Percentiles rank a stretch among this genome's conserved stretches.
Evolutionary conservation across 495 filamentous ascomycete species (phyloP).

Genomic region (Collariella sp.): DNA sequence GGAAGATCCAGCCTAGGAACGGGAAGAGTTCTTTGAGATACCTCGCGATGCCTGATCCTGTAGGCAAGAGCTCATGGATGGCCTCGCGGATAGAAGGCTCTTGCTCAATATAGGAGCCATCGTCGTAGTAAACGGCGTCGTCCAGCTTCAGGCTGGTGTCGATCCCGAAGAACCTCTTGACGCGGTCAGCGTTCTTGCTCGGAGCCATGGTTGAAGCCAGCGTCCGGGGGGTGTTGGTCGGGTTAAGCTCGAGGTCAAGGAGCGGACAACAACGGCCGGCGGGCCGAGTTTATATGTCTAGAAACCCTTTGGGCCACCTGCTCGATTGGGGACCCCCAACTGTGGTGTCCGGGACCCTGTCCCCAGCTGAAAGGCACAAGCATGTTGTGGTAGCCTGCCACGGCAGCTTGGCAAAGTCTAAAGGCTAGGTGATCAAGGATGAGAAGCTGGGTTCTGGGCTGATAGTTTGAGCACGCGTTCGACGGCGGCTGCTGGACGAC

Average conservation of each 20-base stretch:
- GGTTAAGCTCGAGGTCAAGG: background rate
- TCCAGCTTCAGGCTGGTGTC: constrained; percentile 17
- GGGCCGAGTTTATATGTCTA: constrained; percentile 16
- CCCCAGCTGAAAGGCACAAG: background rate
- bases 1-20: constrained; percentile 43
- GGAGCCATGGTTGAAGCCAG: constrained; percentile 17
- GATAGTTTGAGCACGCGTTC: constrained; percentile 9
- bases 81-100: constrained; percentile 67
- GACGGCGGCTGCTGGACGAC: background rate
- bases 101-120: constrained; percentile 64
- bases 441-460: background rate
- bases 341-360: background rate
- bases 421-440: constrained; percentile 1
- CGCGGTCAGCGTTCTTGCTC: constrained; percentile 15
- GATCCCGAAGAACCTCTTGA: constrained; percentile 26
- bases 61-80: constrained; percentile 51
- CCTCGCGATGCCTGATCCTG: constrained; percentile 33
- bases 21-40: constrained; percentile 48
- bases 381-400: background rate
- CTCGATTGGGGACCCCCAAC: background rate
- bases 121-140: constrained; percentile 16
- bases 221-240: background rate
- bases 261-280: background rate
- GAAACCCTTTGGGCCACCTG: background rate
- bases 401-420: background rate